A percentile compares a stretch with the other conserved stretches of the same genome.
phyloP scores from a whole-genome alignment of 148 eudicot species.

The Suaeda aralocaspica region DNA sequence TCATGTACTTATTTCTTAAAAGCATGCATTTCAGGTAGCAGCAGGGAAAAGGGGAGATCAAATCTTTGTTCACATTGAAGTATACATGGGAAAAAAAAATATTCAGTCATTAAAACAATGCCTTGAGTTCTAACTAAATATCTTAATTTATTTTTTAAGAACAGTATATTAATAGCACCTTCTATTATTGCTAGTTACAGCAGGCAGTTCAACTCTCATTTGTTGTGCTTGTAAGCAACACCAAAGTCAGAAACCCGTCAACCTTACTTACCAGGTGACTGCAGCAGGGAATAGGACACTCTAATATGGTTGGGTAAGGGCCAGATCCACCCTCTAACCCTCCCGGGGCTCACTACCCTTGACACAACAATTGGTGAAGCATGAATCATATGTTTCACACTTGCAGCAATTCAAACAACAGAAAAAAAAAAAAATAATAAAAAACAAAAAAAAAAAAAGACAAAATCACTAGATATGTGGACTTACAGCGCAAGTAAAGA shows the following conservation, averaged over 20 bases:
- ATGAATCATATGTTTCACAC: background rate
- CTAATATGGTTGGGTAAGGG: background rate
- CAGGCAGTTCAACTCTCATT: background rate
- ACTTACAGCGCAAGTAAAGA: conserved; percentile 94
- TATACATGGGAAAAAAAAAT: background rate
- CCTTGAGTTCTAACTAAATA: background rate
- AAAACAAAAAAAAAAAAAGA: no score
- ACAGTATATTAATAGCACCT: background rate
- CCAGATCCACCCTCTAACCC: background rate
- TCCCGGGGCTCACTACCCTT: background rate
- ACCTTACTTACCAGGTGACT: background rate
- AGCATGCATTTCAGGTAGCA: no score
- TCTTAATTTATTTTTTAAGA: background rate
- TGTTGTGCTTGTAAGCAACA: background rate
- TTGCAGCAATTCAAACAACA: background rate
- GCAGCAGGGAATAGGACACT: background rate
- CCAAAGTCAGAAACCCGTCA: background rate
- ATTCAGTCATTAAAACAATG: background rate
- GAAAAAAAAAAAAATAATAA: background rate
- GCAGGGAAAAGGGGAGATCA: no score
- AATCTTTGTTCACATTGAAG: no score
- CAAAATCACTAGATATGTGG: background rate
- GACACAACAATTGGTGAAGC: background rate
- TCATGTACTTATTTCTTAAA: no score
- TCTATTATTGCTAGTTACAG: background rate